phyloP scores from a whole-genome alignment of 768 basidiomycete genomes.

The Termitomyces sp. region DNA sequence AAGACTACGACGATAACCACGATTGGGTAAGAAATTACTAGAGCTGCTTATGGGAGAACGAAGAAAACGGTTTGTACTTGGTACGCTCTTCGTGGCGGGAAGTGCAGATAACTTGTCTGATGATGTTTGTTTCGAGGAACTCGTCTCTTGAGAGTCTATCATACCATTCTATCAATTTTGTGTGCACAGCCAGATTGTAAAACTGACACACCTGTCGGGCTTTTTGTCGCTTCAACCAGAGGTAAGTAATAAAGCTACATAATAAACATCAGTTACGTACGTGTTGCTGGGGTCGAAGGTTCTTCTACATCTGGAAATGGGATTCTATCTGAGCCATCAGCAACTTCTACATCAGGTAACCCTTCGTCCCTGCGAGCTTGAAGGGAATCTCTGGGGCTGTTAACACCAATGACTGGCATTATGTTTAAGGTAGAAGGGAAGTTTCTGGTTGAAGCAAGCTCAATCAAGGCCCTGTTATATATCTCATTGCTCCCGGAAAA shows the following conservation, averaged over 20 bases:
- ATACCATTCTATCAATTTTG: not conserved
- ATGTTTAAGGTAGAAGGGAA: not conserved
- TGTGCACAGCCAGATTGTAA: not conserved
- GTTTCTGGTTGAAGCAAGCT: not conserved
- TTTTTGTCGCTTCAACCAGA: not conserved
- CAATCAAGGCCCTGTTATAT: not conserved
- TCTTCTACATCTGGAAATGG: conserved; percentile 5
- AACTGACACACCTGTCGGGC: not conserved
- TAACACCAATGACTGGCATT: not conserved
- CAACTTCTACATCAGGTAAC: not conserved
- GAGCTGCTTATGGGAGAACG: conserved; percentile 28
- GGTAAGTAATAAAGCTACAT: not conserved
- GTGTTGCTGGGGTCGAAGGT: not conserved
- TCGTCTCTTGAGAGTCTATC: conserved; percentile 27
- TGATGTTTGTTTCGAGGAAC: conserved; percentile 43
- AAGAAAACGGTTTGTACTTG: conserved; percentile 27
- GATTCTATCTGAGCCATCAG: not conserved
- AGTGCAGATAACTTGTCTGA: conserved; percentile 43
- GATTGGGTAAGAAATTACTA: conserved; percentile 19
- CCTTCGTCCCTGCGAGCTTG: not conserved
- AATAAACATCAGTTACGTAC: not conserved
- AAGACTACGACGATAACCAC: conserved; percentile 32
- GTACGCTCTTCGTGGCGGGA: conserved; percentile 25
- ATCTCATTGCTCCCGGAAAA: conserved; percentile 4
- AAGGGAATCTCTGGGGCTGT: not conserved